These are phyloP conservation scores for Monosporascus sp. DNA, from an alignment of 2,329 filamentous ascomycete genomes.

Conservation along the genomic window DNA sequence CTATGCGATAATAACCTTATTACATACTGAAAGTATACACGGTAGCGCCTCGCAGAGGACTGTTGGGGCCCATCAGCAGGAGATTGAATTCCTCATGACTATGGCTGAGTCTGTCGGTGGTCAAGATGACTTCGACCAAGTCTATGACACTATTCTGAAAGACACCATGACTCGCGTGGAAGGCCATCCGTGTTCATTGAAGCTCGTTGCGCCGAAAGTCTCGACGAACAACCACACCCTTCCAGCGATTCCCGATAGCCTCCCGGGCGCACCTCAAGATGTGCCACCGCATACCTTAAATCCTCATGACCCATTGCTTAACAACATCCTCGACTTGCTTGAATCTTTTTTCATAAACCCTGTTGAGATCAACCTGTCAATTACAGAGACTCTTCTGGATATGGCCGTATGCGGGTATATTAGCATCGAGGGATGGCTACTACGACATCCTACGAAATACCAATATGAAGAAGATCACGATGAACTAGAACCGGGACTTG, in stretches of 20 bases:
- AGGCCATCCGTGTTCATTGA: conserved; percentile 66
- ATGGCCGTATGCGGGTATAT: conserved; percentile 81
- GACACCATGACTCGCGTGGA: conserved; percentile 67
- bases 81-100: conserved; percentile 65
- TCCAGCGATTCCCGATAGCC: conserved; percentile 48
- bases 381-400: conserved; percentile 79
- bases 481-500: conserved; percentile 4
- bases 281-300: conserved; percentile 57
- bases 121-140: conserved; percentile 63
- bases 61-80: conserved; percentile 67
- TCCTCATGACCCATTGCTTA: conserved; percentile 56
- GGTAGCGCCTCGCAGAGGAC: conserved; percentile 55
- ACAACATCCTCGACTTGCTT: conserved; percentile 64
- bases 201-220: conserved; percentile 58
- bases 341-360: conserved; percentile 83
- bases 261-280: conserved; percentile 56
- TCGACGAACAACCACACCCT: conserved; percentile 51
- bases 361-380: conserved; percentile 81
- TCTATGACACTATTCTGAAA: conserved; percentile 66
- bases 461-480: conserved; percentile 45
- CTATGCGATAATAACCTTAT: conserved; percentile 73
- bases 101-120: conserved; percentile 65
- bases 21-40: conserved; percentile 59
- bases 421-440: conserved; percentile 83
- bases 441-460: conserved; percentile 64